Evolutionary conservation across 305 asterid species (phyloP).

Genomic region (Lippia alba): DNA sequence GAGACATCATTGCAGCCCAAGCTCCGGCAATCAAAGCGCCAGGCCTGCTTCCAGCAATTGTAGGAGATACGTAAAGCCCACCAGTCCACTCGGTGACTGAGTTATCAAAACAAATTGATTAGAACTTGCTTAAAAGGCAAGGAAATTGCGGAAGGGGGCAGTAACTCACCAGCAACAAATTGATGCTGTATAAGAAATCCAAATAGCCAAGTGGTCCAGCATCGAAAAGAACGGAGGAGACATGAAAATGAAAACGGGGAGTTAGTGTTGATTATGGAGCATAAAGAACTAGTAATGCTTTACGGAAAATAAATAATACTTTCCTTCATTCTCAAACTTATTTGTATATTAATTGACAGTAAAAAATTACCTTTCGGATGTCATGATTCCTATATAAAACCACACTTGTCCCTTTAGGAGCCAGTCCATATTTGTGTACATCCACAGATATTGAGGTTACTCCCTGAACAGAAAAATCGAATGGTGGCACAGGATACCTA

Average conservation of each 20-base stretch:
- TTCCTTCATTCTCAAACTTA: neutral
- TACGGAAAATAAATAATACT: constrained; percentile 12
- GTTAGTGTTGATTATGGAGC: constrained; percentile 20
- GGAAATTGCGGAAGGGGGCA: constrained; percentile 24
- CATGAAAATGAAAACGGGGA: constrained; percentile 35
- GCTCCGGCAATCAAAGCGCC: constrained; percentile 98
- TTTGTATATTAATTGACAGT: too few relatives aligned
- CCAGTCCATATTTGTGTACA: constrained; percentile 98
- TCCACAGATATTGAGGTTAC: constrained; percentile 95
- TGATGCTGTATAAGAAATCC: constrained; percentile 70
- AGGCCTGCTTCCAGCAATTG: constrained; percentile 98
- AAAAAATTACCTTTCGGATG: constrained; percentile 74
- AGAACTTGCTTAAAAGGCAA: constrained; percentile 9
- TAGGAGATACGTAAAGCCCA: constrained; percentile 93
- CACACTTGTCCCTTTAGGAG: constrained; percentile 98
- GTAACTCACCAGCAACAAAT: constrained; percentile 94
- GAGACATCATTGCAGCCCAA: constrained; percentile 98
- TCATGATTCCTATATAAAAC: constrained; percentile 85
- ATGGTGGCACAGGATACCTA: constrained; percentile 94
- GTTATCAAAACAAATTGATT: constrained; percentile 20
- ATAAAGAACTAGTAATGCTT: constrained; percentile 16
- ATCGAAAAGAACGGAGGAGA: constrained; percentile 37
- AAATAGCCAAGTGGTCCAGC: constrained; percentile 52
- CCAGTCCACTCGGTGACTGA: constrained; percentile 99
- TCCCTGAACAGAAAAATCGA: constrained; percentile 91